Evolutionary conservation across 2,329 filamentous ascomycete genomes (phyloP).

Genomic region (Ascochyta viciae-villosae): DNA sequence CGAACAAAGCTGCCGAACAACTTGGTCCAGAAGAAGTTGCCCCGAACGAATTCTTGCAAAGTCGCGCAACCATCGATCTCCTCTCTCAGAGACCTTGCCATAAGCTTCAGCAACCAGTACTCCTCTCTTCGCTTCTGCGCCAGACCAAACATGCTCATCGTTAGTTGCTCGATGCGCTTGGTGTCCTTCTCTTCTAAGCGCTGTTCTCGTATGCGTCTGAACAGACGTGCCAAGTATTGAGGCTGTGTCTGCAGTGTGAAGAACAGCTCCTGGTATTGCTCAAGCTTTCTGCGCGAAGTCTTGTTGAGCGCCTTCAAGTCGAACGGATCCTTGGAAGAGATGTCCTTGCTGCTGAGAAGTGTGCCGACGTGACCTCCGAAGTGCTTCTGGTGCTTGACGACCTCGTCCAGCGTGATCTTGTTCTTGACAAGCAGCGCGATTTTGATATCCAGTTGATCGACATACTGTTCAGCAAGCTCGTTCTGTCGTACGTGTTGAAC

Average conservation of each 20-base stretch:
- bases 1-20: slow-evolving; percentile 86
- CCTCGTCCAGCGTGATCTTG: slow-evolving; percentile 98
- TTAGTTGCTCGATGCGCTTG: slow-evolving; percentile 88
- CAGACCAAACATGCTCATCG: slow-evolving; percentile 97
- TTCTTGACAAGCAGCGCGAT: slow-evolving; percentile 98
- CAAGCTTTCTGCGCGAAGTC: slow-evolving; percentile 91
- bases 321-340: slow-evolving; percentile 88
- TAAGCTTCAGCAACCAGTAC: slow-evolving; percentile 91
- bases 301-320: slow-evolving; percentile 98
- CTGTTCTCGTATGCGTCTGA: slow-evolving; percentile 81
- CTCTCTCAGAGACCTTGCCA: slow-evolving; percentile 81
- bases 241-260: slow-evolving; percentile 97
- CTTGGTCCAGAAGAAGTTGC: slow-evolving; percentile 92
- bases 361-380: slow-evolving; percentile 89
- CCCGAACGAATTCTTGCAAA: slow-evolving; percentile 84
- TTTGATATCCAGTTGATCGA: slow-evolving; percentile 98
- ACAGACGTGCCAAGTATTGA: slow-evolving; percentile 88
- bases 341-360: slow-evolving; percentile 85
- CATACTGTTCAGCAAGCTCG: slow-evolving; percentile 96
- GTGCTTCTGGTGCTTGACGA: slow-evolving; percentile 95
- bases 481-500: slow-evolving; percentile 98
- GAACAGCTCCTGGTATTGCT: slow-evolving; percentile 96
- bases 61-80: slow-evolving; percentile 77
- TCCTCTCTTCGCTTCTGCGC: slow-evolving; percentile 96
- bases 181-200: slow-evolving; percentile 89